Base-by-base conservation (phyloP, 169 alveolate species). In the Cryptosporidium xiaoi region DNA sequence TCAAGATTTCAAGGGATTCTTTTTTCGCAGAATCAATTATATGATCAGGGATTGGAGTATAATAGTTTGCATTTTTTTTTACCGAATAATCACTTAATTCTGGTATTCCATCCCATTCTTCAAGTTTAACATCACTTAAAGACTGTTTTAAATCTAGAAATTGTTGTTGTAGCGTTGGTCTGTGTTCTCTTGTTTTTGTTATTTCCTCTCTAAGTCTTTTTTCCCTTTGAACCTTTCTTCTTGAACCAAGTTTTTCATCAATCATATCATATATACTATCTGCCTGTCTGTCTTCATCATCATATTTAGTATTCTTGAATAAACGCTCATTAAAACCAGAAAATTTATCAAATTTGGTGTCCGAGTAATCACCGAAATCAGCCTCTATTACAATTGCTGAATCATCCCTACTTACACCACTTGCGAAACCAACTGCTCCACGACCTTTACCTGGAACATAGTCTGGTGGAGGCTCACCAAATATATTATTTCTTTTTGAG, bases 21-120 rank as follows among this genome's bases (percentile, higher is more conserved):
- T 58, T 46, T 64, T 83, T n/a, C 82, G 90, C 53, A 93, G 91
- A 68, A 18, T 91, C 64, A 13, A 97, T 90, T n/a, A 95, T 89
- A 46, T 91, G 82, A 82, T 97, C 98, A n/a, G 99, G 97, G 15
- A 96, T 96, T 29, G 99, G 98, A 3, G 95, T 92, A 82, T 92
- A 95, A 56, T 29, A 83, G 91, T 94, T 94, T 56, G 90, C 91
- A 89, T 97, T 96, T 91, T 95, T 96, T 83, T 94, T 92, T 56
- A 87, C 60, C 3, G 97, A 93, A 65, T 92, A 93, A 90, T 98
- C 98, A 55, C 96, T 97, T 46, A 95, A 95, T 44, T 95, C 98
- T 16, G 99, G 99, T 24, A 98, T 97, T 16, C 96, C 91, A 82
- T 97, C 99, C 99, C 99, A 98, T 91, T 97, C 99, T 58, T 95